These are phyloP conservation scores for Phalaenopsis hybrid DNA, from an alignment of 116 monocot genomes.

Conservation along the genomic window DNA sequence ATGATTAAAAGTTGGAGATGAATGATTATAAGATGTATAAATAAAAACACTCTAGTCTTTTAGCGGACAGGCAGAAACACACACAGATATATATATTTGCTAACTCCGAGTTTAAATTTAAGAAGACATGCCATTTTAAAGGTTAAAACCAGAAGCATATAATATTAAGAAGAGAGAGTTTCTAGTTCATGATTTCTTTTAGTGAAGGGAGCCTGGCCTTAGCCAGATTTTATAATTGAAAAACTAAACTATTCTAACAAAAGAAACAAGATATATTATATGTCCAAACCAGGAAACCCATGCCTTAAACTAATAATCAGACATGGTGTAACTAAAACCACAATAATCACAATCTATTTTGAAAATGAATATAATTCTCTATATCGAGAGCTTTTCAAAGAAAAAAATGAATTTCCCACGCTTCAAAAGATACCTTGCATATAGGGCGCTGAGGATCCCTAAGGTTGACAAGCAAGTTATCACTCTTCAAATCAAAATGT, in stretches of 20 bases:
- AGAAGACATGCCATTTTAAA: background rate
- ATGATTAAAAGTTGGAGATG: background rate
- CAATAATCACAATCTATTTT: background rate
- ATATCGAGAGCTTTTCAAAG: background rate
- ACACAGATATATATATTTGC: background rate
- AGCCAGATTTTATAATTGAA: background rate
- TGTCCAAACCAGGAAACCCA: background rate
- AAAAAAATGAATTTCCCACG: background rate
- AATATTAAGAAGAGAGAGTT: background rate
- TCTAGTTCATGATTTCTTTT: background rate
- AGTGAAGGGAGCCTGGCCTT: too few species aligned
- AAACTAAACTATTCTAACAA: background rate
- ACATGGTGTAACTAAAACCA: background rate
- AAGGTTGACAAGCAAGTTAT: constrained; percentile 91
- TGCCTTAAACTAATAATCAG: background rate
- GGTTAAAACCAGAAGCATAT: background rate
- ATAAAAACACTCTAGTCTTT: background rate
- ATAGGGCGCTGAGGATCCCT: constrained; percentile 90
- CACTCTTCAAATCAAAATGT: constrained; percentile 92
- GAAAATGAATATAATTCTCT: background rate
- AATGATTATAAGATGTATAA: background rate
- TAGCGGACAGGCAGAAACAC: background rate
- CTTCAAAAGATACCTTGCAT: constrained; percentile 66
- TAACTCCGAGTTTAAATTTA: background rate
- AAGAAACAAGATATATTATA: background rate